Percentiles rank a stretch among this genome's conserved stretches.
These are phyloP conservation scores for Tylopilus vinaceipallidus DNA, from an alignment of 768 basidiomycete species.

Conservation along the genomic window DNA sequence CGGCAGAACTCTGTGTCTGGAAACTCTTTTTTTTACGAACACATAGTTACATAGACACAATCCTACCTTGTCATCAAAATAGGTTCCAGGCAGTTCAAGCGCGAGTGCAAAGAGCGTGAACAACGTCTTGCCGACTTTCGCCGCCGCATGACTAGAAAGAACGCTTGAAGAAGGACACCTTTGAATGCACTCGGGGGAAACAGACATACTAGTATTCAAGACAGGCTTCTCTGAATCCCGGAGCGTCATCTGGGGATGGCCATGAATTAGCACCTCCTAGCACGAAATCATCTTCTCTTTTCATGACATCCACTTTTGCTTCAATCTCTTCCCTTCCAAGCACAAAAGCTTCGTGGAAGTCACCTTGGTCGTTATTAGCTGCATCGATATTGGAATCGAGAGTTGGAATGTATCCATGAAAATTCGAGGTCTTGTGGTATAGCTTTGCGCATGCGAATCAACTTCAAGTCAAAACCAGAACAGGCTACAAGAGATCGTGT, in stretches of 20 bases:
- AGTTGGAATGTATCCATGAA: slow-evolving; percentile 74
- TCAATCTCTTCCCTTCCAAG: slow-evolving; percentile 67
- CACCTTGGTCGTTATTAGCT: slow-evolving; percentile 61
- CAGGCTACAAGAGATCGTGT: too few relatives aligned
- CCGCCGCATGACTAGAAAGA: slow-evolving; percentile 45
- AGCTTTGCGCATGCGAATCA: slow-evolving; percentile 45
- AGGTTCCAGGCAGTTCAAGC: slow-evolving; percentile 55
- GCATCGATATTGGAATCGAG: slow-evolving; percentile 76
- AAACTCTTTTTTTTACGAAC: not conserved
- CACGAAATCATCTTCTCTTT: slow-evolving; percentile 43
- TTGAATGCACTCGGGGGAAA: slow-evolving; percentile 17
- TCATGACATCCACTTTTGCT: slow-evolving; percentile 22
- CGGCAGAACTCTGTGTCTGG: slow-evolving; percentile 61
- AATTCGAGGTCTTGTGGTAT: slow-evolving; percentile 66
- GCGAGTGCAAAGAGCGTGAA: slow-evolving; percentile 74
- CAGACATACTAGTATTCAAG: slow-evolving; percentile 64
- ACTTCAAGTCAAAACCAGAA: not conserved
- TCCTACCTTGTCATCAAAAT: slow-evolving; percentile 65
- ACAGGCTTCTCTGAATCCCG: slow-evolving; percentile 56
- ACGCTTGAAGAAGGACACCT: slow-evolving; percentile 24
- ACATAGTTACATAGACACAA: not conserved
- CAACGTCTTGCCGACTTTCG: slow-evolving; percentile 51
- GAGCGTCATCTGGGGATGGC: slow-evolving; percentile 61
- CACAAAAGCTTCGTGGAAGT: slow-evolving; percentile 90
- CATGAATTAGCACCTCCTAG: slow-evolving; percentile 79